These are phyloP conservation scores for Corylus heterophylla DNA, from an alignment of 306 rosid species.

Conservation along the genomic window DNA sequence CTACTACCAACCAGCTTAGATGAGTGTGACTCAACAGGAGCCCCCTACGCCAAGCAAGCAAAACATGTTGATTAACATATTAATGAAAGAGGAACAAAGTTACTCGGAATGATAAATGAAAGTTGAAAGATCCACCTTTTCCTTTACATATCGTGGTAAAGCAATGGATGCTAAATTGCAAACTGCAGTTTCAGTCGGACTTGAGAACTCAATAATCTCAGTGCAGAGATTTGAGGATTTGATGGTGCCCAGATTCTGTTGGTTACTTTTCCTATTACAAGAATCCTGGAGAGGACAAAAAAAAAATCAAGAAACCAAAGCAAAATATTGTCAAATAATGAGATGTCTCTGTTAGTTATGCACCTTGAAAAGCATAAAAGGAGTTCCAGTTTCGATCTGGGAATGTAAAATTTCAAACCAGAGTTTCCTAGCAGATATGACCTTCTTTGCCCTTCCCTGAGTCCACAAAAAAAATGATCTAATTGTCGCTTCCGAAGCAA, in stretches of 20 bases:
- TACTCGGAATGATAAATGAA: neutral
- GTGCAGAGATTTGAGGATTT: slow-evolving; percentile 59
- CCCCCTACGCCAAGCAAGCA: slow-evolving; percentile 28
- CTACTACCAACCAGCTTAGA: slow-evolving; percentile 60
- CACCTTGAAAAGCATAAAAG: slow-evolving; percentile 63
- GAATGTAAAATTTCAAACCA: slow-evolving; percentile 59
- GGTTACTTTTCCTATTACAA: slow-evolving; percentile 55
- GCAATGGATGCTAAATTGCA: slow-evolving; percentile 65
- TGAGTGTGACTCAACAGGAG: slow-evolving; percentile 46
- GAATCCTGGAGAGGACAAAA: slow-evolving; percentile 33
- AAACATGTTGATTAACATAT: neutral
- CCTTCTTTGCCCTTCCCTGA: slow-evolving; percentile 83
- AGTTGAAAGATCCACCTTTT: slow-evolving; percentile 33
- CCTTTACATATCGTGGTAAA: slow-evolving; percentile 54
- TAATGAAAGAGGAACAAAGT: neutral
- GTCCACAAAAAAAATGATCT: neutral
- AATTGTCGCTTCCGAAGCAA: neutral
- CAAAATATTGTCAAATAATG: neutral
- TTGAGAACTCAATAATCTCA: slow-evolving; percentile 49
- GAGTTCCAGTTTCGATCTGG: slow-evolving; percentile 64
- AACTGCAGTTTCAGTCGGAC: slow-evolving; percentile 58
- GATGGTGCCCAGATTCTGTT: slow-evolving; percentile 59
- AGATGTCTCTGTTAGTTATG: neutral
- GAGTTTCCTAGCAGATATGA: slow-evolving; percentile 27
- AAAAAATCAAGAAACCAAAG: neutral